Evolutionary conservation across 2,329 filamentous ascomycete genomes (phyloP).

Genomic region (Tolypocladium pustulatum): DNA sequence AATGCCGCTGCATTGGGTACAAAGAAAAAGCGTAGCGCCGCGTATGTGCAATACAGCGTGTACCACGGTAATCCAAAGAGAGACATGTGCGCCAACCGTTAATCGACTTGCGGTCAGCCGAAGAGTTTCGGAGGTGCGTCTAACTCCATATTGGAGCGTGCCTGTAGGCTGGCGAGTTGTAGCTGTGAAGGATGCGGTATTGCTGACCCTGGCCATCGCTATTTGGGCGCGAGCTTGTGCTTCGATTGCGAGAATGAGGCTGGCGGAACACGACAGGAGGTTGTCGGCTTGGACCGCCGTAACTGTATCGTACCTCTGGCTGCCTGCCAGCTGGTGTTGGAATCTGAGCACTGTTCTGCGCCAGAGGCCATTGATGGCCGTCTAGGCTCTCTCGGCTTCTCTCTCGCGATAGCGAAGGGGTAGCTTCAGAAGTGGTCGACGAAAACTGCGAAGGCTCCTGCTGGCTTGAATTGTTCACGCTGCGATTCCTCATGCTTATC

Average conservation of each 20-base stretch:
- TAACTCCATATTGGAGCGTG: conserved; percentile 46
- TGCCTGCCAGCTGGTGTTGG: background rate
- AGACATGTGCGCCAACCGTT: background rate
- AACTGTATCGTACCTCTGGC: background rate
- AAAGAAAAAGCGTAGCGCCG: background rate
- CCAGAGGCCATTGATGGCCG: background rate
- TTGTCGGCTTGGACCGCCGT: conserved; percentile 8
- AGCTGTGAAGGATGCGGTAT: conserved; percentile 46
- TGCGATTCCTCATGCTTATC: conserved; percentile 31
- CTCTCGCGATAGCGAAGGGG: background rate
- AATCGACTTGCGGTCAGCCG: background rate
- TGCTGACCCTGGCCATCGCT: conserved; percentile 14
- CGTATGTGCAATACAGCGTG: background rate
- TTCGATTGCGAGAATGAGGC: conserved; percentile 25
- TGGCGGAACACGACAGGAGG: conserved; percentile 21
- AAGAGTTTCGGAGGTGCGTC: background rate
- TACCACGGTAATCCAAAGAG: background rate
- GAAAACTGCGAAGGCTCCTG: conserved; percentile 5
- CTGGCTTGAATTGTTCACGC: conserved; percentile 13
- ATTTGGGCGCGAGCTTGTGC: conserved; percentile 18
- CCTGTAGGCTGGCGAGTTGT: conserved; percentile 47
- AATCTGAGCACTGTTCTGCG: background rate
- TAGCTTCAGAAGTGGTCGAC: background rate
- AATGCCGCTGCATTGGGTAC: background rate
- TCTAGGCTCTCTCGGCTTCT: background rate